A percentile compares a stretch with the other conserved stretches of the same genome.
phyloP scores from a whole-genome alignment of 139 green algal genomes.

The Chlamydomonas eustigma region DNA sequence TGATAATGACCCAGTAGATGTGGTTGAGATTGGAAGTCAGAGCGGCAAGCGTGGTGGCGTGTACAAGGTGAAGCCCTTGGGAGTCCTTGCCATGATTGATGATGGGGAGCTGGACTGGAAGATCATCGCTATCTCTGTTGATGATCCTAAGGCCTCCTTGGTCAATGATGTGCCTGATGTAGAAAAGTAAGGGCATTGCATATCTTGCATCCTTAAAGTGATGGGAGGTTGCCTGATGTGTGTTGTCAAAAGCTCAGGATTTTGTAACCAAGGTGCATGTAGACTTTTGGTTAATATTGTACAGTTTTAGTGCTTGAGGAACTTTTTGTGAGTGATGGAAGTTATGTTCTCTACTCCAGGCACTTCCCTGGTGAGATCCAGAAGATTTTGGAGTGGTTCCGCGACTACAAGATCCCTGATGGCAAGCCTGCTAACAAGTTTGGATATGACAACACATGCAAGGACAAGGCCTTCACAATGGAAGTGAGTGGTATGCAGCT shows the following conservation, averaged over 20 bases:
- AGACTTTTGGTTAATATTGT: too few species aligned
- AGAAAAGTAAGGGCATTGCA: conserved; percentile 77
- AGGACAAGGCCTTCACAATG: conserved; percentile 81
- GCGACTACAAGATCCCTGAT: conserved; percentile 99
- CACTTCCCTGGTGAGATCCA: conserved; percentile 92
- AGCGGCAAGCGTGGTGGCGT: conserved; percentile 79
- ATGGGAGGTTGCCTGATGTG: too few species aligned
- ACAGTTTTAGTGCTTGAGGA: too few species aligned
- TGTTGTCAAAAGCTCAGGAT: too few species aligned
- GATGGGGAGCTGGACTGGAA: conserved; percentile 99
- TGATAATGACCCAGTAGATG: conserved; percentile 98
- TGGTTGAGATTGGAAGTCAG: conserved; percentile 91
- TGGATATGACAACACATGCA: conserved; percentile 85
- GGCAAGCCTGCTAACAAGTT: conserved; percentile 94
- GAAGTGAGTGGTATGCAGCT: conserved; percentile 2
- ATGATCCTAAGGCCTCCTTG: conserved; percentile 87
- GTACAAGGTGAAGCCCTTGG: conserved; percentile 74
- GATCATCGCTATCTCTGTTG: conserved; percentile 81
- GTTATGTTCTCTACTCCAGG: conserved; percentile 46
- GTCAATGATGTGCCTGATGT: conserved; percentile 96
- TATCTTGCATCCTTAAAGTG: too few species aligned
- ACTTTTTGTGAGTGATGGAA: too few species aligned
- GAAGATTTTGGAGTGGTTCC: conserved; percentile 94
- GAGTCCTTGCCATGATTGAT: conserved; percentile 96
- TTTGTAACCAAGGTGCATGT: too few species aligned